Evolutionary conservation across 2,329 filamentous ascomycete species (phyloP).

Genomic region (Trichoderma sp.): DNA sequence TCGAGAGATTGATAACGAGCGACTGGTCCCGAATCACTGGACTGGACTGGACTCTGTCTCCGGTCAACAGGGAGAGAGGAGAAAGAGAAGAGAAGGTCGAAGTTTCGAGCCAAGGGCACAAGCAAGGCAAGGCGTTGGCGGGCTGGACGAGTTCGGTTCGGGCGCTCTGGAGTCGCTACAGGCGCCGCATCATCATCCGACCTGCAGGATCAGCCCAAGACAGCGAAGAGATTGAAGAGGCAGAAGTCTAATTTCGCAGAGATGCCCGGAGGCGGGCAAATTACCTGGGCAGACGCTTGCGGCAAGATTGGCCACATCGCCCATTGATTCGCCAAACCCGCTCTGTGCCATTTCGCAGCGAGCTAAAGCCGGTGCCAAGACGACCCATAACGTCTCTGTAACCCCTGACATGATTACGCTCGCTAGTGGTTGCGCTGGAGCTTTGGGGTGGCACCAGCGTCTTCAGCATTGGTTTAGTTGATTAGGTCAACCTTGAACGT

Average conservation of each 20-base stretch:
- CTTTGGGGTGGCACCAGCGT: conserved; percentile 7
- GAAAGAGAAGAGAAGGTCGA: neutral
- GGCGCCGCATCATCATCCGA: neutral
- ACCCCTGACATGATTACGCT: conserved; percentile 13
- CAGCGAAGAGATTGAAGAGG: neutral
- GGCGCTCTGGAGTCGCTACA: conserved; percentile 2
- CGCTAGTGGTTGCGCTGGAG: conserved; percentile 11
- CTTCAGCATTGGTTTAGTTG: neutral
- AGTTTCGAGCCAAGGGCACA: neutral
- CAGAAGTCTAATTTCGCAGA: conserved; percentile 7
- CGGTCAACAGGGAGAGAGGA: neutral
- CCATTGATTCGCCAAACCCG: conserved; percentile 14
- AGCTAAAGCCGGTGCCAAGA: conserved; percentile 5
- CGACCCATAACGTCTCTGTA: neutral
- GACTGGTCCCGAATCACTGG: neutral
- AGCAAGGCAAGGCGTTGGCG: neutral
- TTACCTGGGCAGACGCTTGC: conserved; percentile 9
- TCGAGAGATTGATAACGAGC: conserved; percentile 7
- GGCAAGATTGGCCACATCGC: conserved; percentile 16
- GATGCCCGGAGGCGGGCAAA: conserved; percentile 8
- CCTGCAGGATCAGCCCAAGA: neutral
- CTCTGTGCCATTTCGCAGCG: neutral
- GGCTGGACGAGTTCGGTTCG: neutral
- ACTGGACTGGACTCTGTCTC: neutral
- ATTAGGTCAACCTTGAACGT: neutral